These are phyloP conservation scores for Gossypium turneri DNA, from an alignment of 345 rosid species.

Conservation along the genomic window DNA sequence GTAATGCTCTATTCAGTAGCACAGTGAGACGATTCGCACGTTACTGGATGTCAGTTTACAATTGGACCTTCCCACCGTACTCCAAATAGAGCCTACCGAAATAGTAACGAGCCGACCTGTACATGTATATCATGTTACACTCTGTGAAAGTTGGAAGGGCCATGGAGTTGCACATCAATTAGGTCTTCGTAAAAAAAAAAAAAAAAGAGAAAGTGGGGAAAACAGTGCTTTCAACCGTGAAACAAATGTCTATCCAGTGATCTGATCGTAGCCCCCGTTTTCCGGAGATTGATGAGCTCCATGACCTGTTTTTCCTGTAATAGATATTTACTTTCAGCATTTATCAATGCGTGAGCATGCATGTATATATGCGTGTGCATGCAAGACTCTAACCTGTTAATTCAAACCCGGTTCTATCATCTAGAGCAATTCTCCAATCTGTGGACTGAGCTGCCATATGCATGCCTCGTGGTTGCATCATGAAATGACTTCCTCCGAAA, in stretches of 20 bases:
- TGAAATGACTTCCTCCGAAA: slow-evolving; percentile 47
- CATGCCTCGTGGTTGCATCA: slow-evolving; percentile 47
- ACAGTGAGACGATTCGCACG: not conserved
- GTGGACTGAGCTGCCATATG: slow-evolving; percentile 38
- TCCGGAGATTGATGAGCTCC: slow-evolving; percentile 49
- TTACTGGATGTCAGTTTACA: not conserved
- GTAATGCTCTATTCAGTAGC: not conserved
- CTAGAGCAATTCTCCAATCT: slow-evolving; percentile 48
- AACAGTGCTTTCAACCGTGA: not conserved
- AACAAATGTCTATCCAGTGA: slow-evolving; percentile 32
- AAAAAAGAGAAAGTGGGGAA: slow-evolving; percentile 6
- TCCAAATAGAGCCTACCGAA: slow-evolving; percentile 13
- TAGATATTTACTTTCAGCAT: slow-evolving; percentile 15
- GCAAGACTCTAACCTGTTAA: slow-evolving; percentile 39
- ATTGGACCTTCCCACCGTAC: not conserved
- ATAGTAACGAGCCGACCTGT: slow-evolving; percentile 31
- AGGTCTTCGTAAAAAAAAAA: slow-evolving; percentile 16
- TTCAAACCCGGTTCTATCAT: slow-evolving; percentile 42
- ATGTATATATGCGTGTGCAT: not conserved
- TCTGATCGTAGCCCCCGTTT: slow-evolving; percentile 58
- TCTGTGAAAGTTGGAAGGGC: slow-evolving; percentile 18
- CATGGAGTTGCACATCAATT: slow-evolving; percentile 23
- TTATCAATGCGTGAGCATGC: not conserved
- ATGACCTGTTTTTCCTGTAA: slow-evolving; percentile 49
- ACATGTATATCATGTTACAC: slow-evolving; percentile 36